Evolutionary conservation across 306 rosid genomes (phyloP).

Genomic region (Cucurbita argyrosperma): DNA sequence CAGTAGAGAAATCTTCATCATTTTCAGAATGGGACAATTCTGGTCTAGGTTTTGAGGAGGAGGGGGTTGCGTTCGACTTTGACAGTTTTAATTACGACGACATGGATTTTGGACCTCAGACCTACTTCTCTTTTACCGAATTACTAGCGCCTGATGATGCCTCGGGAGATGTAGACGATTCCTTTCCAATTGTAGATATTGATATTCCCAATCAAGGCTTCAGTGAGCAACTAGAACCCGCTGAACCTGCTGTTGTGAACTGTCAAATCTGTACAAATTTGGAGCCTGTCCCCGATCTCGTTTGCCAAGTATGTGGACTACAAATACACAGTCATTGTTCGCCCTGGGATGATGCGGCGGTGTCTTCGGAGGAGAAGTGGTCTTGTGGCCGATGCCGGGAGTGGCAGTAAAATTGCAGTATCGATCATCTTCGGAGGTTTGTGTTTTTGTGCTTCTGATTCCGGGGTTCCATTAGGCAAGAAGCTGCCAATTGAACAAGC

Average conservation of each 20-base stretch:
- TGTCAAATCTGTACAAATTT: conserved; percentile 37
- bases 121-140: conserved; percentile 62
- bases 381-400: conserved; percentile 68
- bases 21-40: conserved; percentile 34
- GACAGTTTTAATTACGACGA: conserved; percentile 29
- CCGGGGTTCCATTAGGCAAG: conserved; percentile 1
- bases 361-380: conserved; percentile 32
- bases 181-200: conserved; percentile 6
- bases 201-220: conserved; percentile 20
- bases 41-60: conserved; percentile 12
- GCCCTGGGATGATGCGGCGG: conserved; percentile 41
- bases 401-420: conserved; percentile 31
- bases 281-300: conserved; percentile 64
- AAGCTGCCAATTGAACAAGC: neutral
- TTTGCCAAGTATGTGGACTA: conserved; percentile 53
- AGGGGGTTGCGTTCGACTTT: conserved; percentile 25
- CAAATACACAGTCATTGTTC: conserved; percentile 57
- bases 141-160: conserved; percentile 48
- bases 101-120: conserved; percentile 61
- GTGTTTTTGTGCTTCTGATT: neutral
- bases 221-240: conserved; percentile 15
- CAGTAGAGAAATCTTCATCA: conserved; percentile 19
- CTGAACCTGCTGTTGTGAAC: conserved; percentile 15
- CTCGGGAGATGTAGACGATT: conserved; percentile 25
- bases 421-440: neutral